Evolutionary conservation across 352 stramenopile genomes (phyloP).

Genomic region (Achlya hypogyna): DNA sequence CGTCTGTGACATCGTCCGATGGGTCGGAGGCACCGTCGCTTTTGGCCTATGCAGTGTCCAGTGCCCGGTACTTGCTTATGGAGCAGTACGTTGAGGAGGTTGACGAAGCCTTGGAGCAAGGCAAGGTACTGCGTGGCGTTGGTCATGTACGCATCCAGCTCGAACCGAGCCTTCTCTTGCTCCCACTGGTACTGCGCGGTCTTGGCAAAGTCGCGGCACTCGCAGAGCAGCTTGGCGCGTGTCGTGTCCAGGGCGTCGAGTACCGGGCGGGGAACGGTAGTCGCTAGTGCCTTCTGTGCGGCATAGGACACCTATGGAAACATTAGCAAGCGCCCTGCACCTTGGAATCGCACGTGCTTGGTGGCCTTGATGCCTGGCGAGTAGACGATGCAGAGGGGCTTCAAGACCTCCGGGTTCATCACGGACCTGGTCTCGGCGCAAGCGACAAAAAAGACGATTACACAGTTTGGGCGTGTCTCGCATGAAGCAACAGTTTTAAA

Average conservation of each 20-base stretch:
- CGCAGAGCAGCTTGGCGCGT: conserved; percentile 15
- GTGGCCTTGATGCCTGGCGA: conserved; percentile 10
- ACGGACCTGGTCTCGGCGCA: too few species aligned
- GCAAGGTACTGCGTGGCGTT: conserved; percentile 37
- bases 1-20: neutral
- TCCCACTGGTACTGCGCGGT: conserved; percentile 13
- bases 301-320: conserved; percentile 5
- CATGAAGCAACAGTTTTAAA: neutral
- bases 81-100: neutral
- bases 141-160: conserved; percentile 28
- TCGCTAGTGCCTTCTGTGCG: too few species aligned
- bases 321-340: neutral
- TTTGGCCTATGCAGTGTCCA: conserved; percentile 16
- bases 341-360: neutral
- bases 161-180: neutral
- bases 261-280: neutral
- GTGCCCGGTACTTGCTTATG: too few species aligned
- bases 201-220: conserved; percentile 14
- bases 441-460: too few species aligned
- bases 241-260: conserved; percentile 1
- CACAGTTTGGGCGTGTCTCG: too few species aligned
- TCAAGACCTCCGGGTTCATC: conserved; percentile 17
- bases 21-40: conserved; percentile 13
- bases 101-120: conserved; percentile 43
- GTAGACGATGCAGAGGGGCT: neutral